These are phyloP conservation scores for Amphibolis antarctica DNA, from an alignment of 106 monocot genomes.

Conservation along the genomic window DNA sequence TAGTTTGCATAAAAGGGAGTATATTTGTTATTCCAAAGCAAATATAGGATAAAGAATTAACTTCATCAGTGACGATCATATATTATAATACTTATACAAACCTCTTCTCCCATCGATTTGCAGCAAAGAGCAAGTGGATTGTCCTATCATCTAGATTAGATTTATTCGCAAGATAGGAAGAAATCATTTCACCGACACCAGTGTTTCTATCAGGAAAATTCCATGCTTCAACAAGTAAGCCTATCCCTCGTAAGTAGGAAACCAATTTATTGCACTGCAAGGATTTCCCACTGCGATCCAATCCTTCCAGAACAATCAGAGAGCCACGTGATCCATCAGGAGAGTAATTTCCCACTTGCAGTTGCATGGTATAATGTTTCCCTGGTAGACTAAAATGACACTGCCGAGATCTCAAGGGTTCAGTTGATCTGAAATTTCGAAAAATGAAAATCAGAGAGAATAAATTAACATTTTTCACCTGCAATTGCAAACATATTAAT, in stretches of 20 bases:
- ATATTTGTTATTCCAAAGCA: no score
- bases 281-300: constrained; percentile 88
- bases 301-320: constrained; percentile 86
- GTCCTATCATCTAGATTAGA: constrained; percentile 70
- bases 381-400: not conserved
- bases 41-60: no score
- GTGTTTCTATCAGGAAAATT: constrained; percentile 81
- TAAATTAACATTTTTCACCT: no score
- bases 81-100: constrained; percentile 21
- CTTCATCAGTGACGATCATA: no score
- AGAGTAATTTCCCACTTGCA: constrained; percentile 31
- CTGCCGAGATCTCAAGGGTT: constrained; percentile 1
- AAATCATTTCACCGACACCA: constrained; percentile 65
- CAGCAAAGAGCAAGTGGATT: constrained; percentile 90
- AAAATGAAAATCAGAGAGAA: constrained; percentile 2
- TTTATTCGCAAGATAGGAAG: constrained; percentile 72
- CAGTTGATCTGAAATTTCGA: not conserved
- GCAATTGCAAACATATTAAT: no score
- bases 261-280: constrained; percentile 61
- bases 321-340: constrained; percentile 35
- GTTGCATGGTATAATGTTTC: constrained; percentile 4
- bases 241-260: constrained; percentile 42
- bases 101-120: constrained; percentile 99
- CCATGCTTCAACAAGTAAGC: constrained; percentile 62
- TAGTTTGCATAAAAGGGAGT: no score